These are phyloP conservation scores for Trypanosoma brucei DNA, from an alignment of 208 protist genomes.

Conservation along the genomic window DNA sequence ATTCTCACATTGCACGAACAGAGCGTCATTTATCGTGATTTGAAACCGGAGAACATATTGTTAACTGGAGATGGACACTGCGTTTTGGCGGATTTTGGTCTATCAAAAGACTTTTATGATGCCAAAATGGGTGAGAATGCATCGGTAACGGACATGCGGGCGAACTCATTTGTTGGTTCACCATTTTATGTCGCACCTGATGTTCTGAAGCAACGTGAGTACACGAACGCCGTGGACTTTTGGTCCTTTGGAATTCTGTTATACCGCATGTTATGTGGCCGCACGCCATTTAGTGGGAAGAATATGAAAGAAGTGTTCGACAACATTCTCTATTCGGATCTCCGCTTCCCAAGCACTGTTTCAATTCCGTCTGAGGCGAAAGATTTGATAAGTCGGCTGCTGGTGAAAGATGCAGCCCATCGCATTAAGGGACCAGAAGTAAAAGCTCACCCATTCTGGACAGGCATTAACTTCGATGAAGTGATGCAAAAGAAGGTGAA, in stretches of 20 bases:
- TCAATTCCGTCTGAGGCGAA: conserved; percentile 81
- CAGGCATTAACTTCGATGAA: conserved; percentile 87
- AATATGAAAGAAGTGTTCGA: conserved; percentile 93
- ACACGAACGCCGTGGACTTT: conserved; percentile 97
- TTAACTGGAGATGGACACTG: conserved; percentile 83
- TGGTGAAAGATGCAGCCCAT: conserved; percentile 84
- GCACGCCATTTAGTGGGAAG: conserved; percentile 91
- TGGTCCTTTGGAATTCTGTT: conserved; percentile 97
- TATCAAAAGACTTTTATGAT: conserved; percentile 90
- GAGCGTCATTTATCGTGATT: conserved; percentile 92
- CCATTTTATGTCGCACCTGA: conserved; percentile 94
- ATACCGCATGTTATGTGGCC: conserved; percentile 96
- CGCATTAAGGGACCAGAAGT: conserved; percentile 87
- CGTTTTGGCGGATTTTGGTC: conserved; percentile 89
- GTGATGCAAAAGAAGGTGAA: conserved; percentile 79
- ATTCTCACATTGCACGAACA: conserved; percentile 92
- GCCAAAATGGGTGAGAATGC: conserved; percentile 73
- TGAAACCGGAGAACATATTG: conserved; percentile 93
- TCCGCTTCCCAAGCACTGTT: conserved; percentile 86
- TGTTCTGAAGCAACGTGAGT: conserved; percentile 90
- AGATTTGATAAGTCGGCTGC: conserved; percentile 87
- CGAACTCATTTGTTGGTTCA: conserved; percentile 91
- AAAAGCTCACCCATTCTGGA: conserved; percentile 89
- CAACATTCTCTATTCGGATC: conserved; percentile 90
- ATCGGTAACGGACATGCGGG: conserved; percentile 68